Evolutionary conservation across 768 basidiomycete genomes (phyloP).

Genomic region (Piloderma croceum): DNA sequence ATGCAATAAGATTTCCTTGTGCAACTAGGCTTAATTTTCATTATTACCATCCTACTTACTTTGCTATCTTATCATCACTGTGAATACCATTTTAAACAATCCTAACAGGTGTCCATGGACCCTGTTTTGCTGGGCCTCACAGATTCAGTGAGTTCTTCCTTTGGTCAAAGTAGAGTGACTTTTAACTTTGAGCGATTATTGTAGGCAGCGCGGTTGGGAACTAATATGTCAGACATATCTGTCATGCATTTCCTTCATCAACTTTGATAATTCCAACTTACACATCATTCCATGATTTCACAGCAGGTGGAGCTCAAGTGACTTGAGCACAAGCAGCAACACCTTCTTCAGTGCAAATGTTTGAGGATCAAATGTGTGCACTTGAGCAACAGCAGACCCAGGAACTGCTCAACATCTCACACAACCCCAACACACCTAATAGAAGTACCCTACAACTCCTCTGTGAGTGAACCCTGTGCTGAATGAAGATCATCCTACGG

Average conservation of each 20-base stretch:
- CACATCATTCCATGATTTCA: no score
- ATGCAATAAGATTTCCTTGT: constrained; percentile 59
- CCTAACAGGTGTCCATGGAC: constrained; percentile 76
- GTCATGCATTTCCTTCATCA: constrained; percentile 53
- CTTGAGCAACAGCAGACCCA: constrained; percentile 89
- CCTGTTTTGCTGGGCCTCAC: constrained; percentile 92
- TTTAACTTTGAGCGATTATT: constrained; percentile 16
- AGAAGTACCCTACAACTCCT: constrained; percentile 70
- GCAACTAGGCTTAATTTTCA: constrained; percentile 54
- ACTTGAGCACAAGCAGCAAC: constrained; percentile 86
- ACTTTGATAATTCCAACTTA: no score
- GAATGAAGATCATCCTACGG: constrained; percentile 47
- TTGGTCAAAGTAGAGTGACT: constrained; percentile 11
- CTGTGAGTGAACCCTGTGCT: constrained; percentile 73
- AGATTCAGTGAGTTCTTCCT: constrained; percentile 72
- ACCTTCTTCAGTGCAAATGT: constrained; percentile 79
- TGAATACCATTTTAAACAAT: constrained; percentile 67
- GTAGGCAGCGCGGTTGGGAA: constrained; percentile 70
- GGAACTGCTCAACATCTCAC: constrained; percentile 72
- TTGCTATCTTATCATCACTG: constrained; percentile 49
- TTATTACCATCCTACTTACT: constrained; percentile 44
- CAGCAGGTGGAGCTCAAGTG: constrained; percentile 89
- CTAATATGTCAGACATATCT: constrained; percentile 82
- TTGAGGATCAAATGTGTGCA: constrained; percentile 94
- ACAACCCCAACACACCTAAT: constrained; percentile 44